phyloP scores from a whole-genome alignment of 2,329 filamentous ascomycete species.

The Fusarium sambucinum region DNA sequence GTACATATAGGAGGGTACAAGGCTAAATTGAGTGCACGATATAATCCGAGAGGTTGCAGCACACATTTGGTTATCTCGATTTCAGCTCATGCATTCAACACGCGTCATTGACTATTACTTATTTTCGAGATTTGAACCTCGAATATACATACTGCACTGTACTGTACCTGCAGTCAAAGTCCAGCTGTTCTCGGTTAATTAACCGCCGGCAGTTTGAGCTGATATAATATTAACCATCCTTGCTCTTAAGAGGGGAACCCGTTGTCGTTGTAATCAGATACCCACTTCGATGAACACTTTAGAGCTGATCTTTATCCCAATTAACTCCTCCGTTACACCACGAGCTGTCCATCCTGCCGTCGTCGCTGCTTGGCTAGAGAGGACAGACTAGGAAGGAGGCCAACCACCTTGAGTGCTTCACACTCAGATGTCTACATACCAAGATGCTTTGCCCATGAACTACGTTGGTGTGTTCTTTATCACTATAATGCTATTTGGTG shows the following conservation, averaged over 20 bases:
- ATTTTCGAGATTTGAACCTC: background rate
- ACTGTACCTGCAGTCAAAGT: background rate
- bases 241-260: slow-evolving; percentile 21
- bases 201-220: slow-evolving; percentile 8
- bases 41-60: background rate
- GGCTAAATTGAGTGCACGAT: background rate
- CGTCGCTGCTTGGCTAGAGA: background rate
- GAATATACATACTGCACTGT: background rate
- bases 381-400: background rate
- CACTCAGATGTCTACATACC: background rate
- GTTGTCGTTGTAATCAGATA: slow-evolving; percentile 1
- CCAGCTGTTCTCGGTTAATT: slow-evolving; percentile 4
- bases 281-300: slow-evolving; percentile 13
- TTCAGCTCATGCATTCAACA: background rate
- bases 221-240: slow-evolving; percentile 16
- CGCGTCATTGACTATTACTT: background rate
- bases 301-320: slow-evolving; percentile 25
- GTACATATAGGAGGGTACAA: background rate
- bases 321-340: slow-evolving; percentile 10
- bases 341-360: slow-evolving; percentile 3
- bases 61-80: background rate
- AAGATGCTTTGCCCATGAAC: background rate
- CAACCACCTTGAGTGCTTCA: slow-evolving; percentile 9
- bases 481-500: background rate
- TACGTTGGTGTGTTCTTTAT: background rate